Conservation (phyloP, 768 basidiomycete genomes). For the Inosperma sp. region DNA sequence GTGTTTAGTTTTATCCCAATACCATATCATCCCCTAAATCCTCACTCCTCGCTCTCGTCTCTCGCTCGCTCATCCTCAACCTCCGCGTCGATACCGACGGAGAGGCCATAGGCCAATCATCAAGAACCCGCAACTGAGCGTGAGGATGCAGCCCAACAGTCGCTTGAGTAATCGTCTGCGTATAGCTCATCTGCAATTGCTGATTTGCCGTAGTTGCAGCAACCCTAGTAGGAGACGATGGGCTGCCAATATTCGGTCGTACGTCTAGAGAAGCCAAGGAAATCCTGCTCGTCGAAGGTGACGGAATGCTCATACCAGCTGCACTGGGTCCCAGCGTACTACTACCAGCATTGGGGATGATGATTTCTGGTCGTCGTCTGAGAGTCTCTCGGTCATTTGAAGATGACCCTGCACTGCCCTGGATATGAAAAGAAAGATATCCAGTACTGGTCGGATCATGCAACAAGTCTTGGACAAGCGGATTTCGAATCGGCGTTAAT, state of each 20-base stretch:
- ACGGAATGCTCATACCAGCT: not conserved
- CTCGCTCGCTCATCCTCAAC: not conserved
- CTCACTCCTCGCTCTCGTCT: not conserved
- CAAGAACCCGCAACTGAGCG: not conserved
- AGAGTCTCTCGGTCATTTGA: not conserved
- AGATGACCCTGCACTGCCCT: slow-evolving; percentile 1
- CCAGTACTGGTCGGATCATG: slow-evolving; percentile 1
- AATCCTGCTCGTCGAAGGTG: not conserved
- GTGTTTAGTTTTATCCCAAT: too few relatives aligned
- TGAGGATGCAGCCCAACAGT: not conserved
- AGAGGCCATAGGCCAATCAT: slow-evolving; percentile 4
- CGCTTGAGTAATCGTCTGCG: not conserved
- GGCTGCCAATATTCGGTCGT: not conserved
- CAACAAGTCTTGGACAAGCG: not conserved
- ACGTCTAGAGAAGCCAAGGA: not conserved
- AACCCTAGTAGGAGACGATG: not conserved
- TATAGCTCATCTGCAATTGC: slow-evolving; percentile 6
- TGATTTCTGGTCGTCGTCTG: slow-evolving; percentile 2
- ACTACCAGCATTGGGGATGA: not conserved
- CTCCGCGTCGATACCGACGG: not conserved
- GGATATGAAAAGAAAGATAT: slow-evolving; percentile 8
- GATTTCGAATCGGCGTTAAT: not conserved
- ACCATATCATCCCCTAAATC: not conserved
- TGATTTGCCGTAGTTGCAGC: not conserved
- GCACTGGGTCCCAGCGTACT: not conserved